Base-by-base conservation (phyloP, 2,329 filamentous ascomycete species). In the Phaeoacremonium minimum region DNA sequence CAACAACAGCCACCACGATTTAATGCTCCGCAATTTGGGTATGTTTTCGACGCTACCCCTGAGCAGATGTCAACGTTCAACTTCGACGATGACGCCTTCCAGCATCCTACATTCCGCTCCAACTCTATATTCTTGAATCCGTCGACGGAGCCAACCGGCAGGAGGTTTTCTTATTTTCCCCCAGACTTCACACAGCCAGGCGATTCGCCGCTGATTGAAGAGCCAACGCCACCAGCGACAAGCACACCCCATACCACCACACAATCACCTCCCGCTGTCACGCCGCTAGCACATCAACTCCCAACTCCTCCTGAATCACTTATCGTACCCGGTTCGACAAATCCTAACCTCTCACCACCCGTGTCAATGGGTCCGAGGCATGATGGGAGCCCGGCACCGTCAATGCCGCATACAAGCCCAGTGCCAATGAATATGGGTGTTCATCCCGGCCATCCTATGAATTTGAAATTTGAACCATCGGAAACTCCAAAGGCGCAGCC, bases 41-140 rank as follows among this genome's bases (percentile, higher is more conserved):
- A 75, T 38, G 73, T 77, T 4, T 80, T 81, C 41, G 68, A 77
- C 46, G 66, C 71, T n/a, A 56, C 68, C 5, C 64, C 73, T 2
- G 74, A 80, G 40, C 61, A 69, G n/a, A 67, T 73, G 60, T 66
- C 66, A 40, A 57, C 57, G 6, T 72, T 64, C 42, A 57, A 56
- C 14, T 65, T 69, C 32, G 66, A 70, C 32, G 59, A 59, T 32
- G 62, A 63, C 32, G 53, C 40, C 48, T 65, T 42, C 53, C 61
- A 38, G 47, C 77, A 71, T 30, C 78, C 68, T 2, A 71, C 68
- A 4, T 83, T 83, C 57, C 70, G 80, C 36, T 82, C 79, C 8
- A 80, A 80, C 50, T 83, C 80, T 2, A 83, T 83, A 41, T 83
- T 83, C 55, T 64, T 71, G 45, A 77, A 74, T 39, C 77, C 78